Conservation (phyloP, 768 basidiomycete genomes). For the Leccinum variicolor region DNA sequence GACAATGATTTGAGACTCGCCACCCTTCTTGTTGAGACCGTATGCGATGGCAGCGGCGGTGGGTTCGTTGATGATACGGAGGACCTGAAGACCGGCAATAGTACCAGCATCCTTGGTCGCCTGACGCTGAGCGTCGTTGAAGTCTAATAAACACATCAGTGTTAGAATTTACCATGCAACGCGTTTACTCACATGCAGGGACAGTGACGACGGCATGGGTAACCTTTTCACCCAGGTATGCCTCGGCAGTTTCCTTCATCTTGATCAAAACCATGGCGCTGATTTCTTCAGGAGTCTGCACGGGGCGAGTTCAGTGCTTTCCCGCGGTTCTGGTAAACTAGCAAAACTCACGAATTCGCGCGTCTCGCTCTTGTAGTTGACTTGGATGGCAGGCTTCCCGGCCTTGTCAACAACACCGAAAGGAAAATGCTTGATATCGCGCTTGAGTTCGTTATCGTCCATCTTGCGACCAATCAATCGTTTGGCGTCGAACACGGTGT, state of each 20-base stretch:
- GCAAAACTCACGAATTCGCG: constrained; percentile 75
- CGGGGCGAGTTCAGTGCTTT: not conserved
- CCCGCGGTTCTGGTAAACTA: not conserved
- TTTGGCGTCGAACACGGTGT: constrained; percentile 97
- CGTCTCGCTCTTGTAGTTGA: constrained; percentile 73
- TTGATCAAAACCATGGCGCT: constrained; percentile 93
- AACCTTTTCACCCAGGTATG: constrained; percentile 93
- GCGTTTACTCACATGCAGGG: constrained; percentile 72
- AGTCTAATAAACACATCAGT: constrained; percentile 58
- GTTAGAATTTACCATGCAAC: not conserved
- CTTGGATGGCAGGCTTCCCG: constrained; percentile 77
- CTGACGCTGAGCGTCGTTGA: constrained; percentile 99
- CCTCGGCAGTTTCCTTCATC: constrained; percentile 99
- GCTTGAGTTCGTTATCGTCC: constrained; percentile 75
- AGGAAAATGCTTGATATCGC: constrained; percentile 89
- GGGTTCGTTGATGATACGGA: constrained; percentile 98
- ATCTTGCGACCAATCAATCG: constrained; percentile 88
- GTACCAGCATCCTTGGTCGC: constrained; percentile 98
- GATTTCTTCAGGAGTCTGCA: constrained; percentile 90
- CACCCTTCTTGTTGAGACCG: constrained; percentile 94
- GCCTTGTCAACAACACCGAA: constrained; percentile 77
- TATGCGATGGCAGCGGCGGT: constrained; percentile 98
- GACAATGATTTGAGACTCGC: constrained; percentile 94
- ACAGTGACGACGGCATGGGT: constrained; percentile 98
- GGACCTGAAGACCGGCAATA: constrained; percentile 90